Percentiles rank a stretch among this genome's conserved stretches.
phyloP scores from a whole-genome alignment of 495 filamentous ascomycete genomes.

The Penicillium odoratum region DNA sequence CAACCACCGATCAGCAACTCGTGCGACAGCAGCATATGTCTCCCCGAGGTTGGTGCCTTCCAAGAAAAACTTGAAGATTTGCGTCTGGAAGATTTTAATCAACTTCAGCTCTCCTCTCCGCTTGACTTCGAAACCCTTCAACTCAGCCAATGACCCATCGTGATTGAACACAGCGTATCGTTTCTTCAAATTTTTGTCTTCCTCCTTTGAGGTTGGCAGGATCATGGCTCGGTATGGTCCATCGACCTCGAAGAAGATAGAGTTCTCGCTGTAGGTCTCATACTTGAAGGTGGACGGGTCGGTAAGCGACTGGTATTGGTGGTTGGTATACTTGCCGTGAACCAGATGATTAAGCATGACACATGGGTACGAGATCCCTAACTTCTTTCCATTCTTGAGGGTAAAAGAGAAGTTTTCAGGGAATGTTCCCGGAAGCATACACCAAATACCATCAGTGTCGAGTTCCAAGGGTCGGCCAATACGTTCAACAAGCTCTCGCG shows the following conservation, averaged over 20 bases:
- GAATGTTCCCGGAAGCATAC: slow-evolving; percentile 96
- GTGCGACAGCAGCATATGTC: slow-evolving; percentile 89
- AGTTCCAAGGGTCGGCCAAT: slow-evolving; percentile 92
- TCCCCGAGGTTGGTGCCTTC: slow-evolving; percentile 83
- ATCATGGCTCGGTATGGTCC: slow-evolving; percentile 98
- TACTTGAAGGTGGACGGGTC: slow-evolving; percentile 83
- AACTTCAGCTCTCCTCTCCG: slow-evolving; percentile 96
- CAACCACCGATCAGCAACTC: slow-evolving; percentile 93
- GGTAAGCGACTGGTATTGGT: slow-evolving; percentile 89
- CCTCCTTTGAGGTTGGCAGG: slow-evolving; percentile 94
- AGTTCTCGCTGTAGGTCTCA: slow-evolving; percentile 94
- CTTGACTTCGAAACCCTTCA: slow-evolving; percentile 99
- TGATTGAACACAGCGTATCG: slow-evolving; percentile 99
- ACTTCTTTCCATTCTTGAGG: slow-evolving; percentile 90
- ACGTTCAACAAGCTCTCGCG: slow-evolving; percentile 88
- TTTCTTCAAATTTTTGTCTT: slow-evolving; percentile 99
- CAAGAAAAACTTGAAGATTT: slow-evolving; percentile 99
- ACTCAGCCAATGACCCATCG: slow-evolving; percentile 91
- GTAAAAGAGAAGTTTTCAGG: slow-evolving; percentile 96
- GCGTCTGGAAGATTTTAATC: slow-evolving; percentile 99
- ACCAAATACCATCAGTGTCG: slow-evolving; percentile 99
- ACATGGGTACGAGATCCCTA: slow-evolving; percentile 94
- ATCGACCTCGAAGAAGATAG: slow-evolving; percentile 99
- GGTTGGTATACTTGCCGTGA: slow-evolving; percentile 91
- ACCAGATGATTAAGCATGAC: slow-evolving; percentile 99